A percentile compares a stretch with the other conserved stretches of the same genome.
Evolutionary conservation across 1,284 basidiomycete genomes (phyloP).

Genomic region (Coniophora puteana): DNA sequence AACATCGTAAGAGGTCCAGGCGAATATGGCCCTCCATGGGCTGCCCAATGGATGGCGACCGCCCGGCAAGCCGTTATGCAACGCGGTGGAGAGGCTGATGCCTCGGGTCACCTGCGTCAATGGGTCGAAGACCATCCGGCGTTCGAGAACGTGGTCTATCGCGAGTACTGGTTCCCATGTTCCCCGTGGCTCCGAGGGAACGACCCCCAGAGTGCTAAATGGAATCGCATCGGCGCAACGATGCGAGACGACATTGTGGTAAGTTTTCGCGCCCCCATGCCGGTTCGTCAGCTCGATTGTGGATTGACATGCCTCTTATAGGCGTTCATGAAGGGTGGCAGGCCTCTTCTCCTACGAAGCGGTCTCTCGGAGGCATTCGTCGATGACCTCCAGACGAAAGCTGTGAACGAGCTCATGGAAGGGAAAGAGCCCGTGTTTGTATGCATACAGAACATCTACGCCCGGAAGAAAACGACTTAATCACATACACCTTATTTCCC

Average conservation of each 20-base stretch:
- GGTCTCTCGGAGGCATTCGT: slow-evolving; percentile 52
- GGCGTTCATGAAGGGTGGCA: slow-evolving; percentile 60
- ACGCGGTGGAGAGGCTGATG: slow-evolving; percentile 60
- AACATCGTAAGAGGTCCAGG: slow-evolving; percentile 40
- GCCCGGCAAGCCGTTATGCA: slow-evolving; percentile 44
- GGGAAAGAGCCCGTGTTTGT: slow-evolving; percentile 45
- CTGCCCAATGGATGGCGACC: slow-evolving; percentile 59
- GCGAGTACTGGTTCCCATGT: slow-evolving; percentile 56
- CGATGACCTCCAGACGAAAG: slow-evolving; percentile 47
- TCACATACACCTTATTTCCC: no score
- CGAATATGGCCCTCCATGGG: slow-evolving; percentile 45
- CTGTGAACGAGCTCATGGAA: slow-evolving; percentile 48
- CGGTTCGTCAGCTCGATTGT: slow-evolving; percentile 14
- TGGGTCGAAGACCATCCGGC: slow-evolving; percentile 50
- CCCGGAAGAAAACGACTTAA: slow-evolving; percentile 51
- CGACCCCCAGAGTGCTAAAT: slow-evolving; percentile 25
- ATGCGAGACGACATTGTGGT: slow-evolving; percentile 45
- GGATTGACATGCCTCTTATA: slow-evolving; percentile 29
- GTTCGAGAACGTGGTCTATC: slow-evolving; percentile 53
- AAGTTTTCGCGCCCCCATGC: slow-evolving; percentile 25
- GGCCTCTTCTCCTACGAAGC: slow-evolving; percentile 62
- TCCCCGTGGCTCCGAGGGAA: slow-evolving; percentile 41
- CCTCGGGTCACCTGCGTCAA: slow-evolving; percentile 46
- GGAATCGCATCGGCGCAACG: slow-evolving; percentile 29
- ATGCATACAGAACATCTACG: slow-evolving; percentile 56